These are phyloP conservation scores for Exophiala calicioides DNA, from an alignment of 2,329 filamentous ascomycete genomes.

Conservation along the genomic window DNA sequence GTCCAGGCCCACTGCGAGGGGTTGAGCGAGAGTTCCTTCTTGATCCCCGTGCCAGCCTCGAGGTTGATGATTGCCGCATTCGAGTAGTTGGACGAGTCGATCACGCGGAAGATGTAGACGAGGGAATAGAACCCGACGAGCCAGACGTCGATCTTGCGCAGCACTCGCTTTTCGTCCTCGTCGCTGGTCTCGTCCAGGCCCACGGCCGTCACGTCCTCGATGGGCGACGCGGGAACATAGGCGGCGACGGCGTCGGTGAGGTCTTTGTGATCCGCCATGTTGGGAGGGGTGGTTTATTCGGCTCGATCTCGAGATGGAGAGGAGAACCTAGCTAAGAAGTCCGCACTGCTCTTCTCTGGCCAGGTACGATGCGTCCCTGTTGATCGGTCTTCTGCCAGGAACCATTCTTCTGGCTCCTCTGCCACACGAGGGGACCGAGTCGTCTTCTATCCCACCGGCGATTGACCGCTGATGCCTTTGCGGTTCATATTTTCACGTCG, in stretches of 20 bases:
- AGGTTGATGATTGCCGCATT: conserved; percentile 30
- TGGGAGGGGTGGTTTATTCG: too few relatives aligned
- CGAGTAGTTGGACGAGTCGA: conserved; percentile 29
- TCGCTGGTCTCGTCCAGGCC: background rate
- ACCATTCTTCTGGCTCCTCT: too few relatives aligned
- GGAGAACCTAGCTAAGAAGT: background rate
- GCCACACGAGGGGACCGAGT: too few relatives aligned
- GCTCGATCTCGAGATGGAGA: background rate
- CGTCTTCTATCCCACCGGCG: too few relatives aligned
- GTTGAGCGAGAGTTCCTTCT: conserved; percentile 19
- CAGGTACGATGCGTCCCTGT: too few relatives aligned
- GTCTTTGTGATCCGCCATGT: conserved; percentile 11
- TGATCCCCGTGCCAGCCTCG: conserved; percentile 27
- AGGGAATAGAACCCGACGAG: conserved; percentile 27
- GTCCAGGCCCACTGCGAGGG: conserved; percentile 22
- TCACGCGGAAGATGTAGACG: conserved; percentile 28
- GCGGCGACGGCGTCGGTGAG: conserved; percentile 6
- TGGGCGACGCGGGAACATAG: conserved; percentile 1
- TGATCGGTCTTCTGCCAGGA: too few relatives aligned
- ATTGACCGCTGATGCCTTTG: too few relatives aligned
- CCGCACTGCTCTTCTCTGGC: too few relatives aligned
- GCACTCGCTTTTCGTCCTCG: conserved; percentile 31
- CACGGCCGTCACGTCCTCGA: background rate
- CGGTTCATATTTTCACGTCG: background rate
- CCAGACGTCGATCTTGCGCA: conserved; percentile 23